A percentile compares a stretch with the other conserved stretches of the same genome.
Evolutionary conservation across 257 asterid genomes (phyloP).

Genomic region (Linderniella brevidens): DNA sequence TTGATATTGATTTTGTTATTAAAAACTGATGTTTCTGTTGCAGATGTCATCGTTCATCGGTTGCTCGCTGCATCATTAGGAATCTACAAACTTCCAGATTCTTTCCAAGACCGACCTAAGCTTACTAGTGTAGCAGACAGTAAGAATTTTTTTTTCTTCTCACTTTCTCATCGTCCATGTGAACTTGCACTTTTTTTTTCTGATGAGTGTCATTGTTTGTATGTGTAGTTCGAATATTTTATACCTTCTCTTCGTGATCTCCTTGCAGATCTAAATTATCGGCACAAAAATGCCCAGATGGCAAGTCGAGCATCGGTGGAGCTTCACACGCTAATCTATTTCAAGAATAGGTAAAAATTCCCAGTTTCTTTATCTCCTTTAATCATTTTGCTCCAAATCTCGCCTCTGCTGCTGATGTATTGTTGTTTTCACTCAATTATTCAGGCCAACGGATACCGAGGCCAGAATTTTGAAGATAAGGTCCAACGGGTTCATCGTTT

Average conservation of each 20-base stretch:
- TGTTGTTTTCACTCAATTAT: slow-evolving; percentile 9
- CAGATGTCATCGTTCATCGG: slow-evolving; percentile 88
- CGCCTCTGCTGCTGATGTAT: neutral
- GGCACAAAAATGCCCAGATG: slow-evolving; percentile 97
- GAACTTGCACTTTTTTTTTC: neutral
- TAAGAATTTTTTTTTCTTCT: slow-evolving; percentile 15
- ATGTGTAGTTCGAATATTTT: neutral
- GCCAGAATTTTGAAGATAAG: slow-evolving; percentile 85
- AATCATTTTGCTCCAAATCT: neutral
- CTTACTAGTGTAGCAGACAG: slow-evolving; percentile 80
- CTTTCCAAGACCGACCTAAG: slow-evolving; percentile 59
- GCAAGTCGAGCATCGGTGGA: slow-evolving; percentile 96
- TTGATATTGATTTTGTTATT: neutral
- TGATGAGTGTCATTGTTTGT: slow-evolving; percentile 1
- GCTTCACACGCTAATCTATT: slow-evolving; percentile 85
- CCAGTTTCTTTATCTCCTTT: neutral
- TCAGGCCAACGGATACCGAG: slow-evolving; percentile 96
- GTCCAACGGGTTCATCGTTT: slow-evolving; percentile 84
- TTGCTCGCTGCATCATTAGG: slow-evolving; percentile 97
- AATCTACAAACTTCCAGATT: slow-evolving; percentile 63
- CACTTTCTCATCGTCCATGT: neutral
- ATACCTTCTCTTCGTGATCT: neutral
- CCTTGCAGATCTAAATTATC: slow-evolving; percentile 71
- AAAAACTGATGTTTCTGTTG: slow-evolving; percentile 9
- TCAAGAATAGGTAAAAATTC: slow-evolving; percentile 54